phyloP scores from a whole-genome alignment of 257 asterid genomes.

The Solanum pennellii region DNA sequence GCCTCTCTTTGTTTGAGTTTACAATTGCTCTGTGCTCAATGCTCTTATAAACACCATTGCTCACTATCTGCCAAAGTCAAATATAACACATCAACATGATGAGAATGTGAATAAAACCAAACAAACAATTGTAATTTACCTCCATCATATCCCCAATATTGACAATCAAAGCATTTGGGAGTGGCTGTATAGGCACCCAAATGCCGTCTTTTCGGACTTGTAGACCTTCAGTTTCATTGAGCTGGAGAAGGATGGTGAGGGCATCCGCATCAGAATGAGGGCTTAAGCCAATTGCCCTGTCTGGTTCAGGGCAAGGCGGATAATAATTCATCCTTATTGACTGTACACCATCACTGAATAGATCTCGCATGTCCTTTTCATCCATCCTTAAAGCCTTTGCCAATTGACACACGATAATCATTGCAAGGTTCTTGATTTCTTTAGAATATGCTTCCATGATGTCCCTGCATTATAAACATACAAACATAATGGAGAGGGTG shows the following conservation, averaged over 20 bases:
- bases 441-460: slow-evolving; percentile 17
- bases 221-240: slow-evolving; percentile 39
- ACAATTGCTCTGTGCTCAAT: slow-evolving; percentile 47
- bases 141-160: slow-evolving; percentile 47
- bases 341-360: slow-evolving; percentile 31
- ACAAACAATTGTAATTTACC: slow-evolving; percentile 6
- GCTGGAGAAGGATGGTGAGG: slow-evolving; percentile 41
- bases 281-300: slow-evolving; percentile 26
- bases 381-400: slow-evolving; percentile 33
- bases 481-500: neutral
- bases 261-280: slow-evolving; percentile 51
- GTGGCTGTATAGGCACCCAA: slow-evolving; percentile 38
- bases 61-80: slow-evolving; percentile 25
- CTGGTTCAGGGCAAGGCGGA: slow-evolving; percentile 50
- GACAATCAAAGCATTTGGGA: slow-evolving; percentile 30
- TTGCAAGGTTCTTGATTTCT: slow-evolving; percentile 23
- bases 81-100: neutral
- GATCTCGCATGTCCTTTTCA: slow-evolving; percentile 13
- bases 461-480: slow-evolving; percentile 9
- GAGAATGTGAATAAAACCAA: no score
- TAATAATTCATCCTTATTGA: slow-evolving; percentile 40
- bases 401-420: slow-evolving; percentile 17
- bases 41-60: slow-evolving; percentile 37
- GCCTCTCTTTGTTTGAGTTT: slow-evolving; percentile 26
- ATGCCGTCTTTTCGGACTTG: slow-evolving; percentile 31